phyloP scores from a whole-genome alignment of 768 basidiomycete species.

The Psilocybe cyanescens region DNA sequence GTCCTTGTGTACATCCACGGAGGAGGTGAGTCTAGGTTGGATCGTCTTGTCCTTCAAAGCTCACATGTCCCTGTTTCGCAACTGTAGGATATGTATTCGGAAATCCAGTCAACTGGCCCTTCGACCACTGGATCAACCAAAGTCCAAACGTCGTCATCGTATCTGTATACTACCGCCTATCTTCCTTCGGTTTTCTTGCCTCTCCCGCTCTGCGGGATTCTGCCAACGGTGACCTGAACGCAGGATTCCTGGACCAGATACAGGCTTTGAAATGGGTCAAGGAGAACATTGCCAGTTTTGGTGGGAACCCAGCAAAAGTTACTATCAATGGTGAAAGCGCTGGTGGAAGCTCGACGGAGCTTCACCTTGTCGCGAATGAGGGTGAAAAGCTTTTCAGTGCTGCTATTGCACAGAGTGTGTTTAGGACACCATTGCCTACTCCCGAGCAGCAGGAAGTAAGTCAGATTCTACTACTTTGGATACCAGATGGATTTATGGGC shows the following conservation, averaged over 20 bases:
- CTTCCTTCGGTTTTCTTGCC: slow-evolving; percentile 65
- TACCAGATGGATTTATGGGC: too few relatives aligned
- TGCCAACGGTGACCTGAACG: slow-evolving; percentile 51
- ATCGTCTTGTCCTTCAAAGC: too few relatives aligned
- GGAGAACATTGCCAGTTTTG: slow-evolving; percentile 61
- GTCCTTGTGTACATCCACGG: slow-evolving; percentile 55
- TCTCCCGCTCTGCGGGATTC: slow-evolving; percentile 47
- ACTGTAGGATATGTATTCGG: slow-evolving; percentile 55
- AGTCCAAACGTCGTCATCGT: slow-evolving; percentile 65
- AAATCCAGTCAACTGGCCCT: slow-evolving; percentile 69
- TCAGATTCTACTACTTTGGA: background rate
- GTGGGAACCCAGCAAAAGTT: slow-evolving; percentile 61
- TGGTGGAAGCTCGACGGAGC: slow-evolving; percentile 56
- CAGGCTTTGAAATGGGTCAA: slow-evolving; percentile 69
- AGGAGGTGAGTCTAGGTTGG: slow-evolving; percentile 34
- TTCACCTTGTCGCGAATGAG: slow-evolving; percentile 56
- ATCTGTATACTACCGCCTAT: slow-evolving; percentile 68
- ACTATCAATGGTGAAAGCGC: slow-evolving; percentile 69
- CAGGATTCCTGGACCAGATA: slow-evolving; percentile 62
- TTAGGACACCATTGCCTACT: slow-evolving; percentile 50
- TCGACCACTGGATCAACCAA: slow-evolving; percentile 67
- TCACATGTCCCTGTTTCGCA: background rate
- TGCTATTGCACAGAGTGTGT: slow-evolving; percentile 69
- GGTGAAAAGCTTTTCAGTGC: slow-evolving; percentile 46
- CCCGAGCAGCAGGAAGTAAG: slow-evolving; percentile 58